These are phyloP conservation scores for Pseudogymnoascus destructans DNA, from an alignment of 2,329 filamentous ascomycete genomes.

Conservation along the genomic window DNA sequence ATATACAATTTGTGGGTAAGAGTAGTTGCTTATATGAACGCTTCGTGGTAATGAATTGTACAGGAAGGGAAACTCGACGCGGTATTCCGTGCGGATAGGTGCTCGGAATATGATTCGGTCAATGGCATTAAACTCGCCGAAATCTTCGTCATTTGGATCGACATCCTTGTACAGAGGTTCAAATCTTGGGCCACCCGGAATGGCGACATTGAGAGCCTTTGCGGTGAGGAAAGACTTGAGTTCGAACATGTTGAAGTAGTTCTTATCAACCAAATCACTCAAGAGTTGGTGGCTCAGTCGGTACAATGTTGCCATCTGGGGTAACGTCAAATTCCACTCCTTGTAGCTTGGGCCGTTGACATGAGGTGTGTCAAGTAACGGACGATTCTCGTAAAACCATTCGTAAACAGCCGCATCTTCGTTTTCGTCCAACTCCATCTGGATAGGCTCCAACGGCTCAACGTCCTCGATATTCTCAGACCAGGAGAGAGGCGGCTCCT, in stretches of 20 bases:
- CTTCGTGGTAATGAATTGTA: slow-evolving; percentile 95
- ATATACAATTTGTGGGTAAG: slow-evolving; percentile 85
- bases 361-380: slow-evolving; percentile 79
- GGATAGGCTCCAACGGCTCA: slow-evolving; percentile 90
- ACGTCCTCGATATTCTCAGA: slow-evolving; percentile 98
- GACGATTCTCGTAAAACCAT: slow-evolving; percentile 95
- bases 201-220: slow-evolving; percentile 91
- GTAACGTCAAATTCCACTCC: slow-evolving; percentile 80
- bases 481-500: slow-evolving; percentile 94
- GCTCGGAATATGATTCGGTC: slow-evolving; percentile 97
- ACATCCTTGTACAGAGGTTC: slow-evolving; percentile 98
- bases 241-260: slow-evolving; percentile 97
- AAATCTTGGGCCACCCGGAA: slow-evolving; percentile 93
- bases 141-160: slow-evolving; percentile 96
- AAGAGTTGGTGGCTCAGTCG: slow-evolving; percentile 81
- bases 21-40: slow-evolving; percentile 88
- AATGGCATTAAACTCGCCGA: slow-evolving; percentile 98
- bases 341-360: slow-evolving; percentile 97
- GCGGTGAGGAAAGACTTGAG: slow-evolving; percentile 88
- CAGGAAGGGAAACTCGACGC: slow-evolving; percentile 84
- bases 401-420: slow-evolving; percentile 87
- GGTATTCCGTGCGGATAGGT: slow-evolving; percentile 88
- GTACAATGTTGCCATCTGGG: slow-evolving; percentile 93
- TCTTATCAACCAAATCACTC: slow-evolving; percentile 86
- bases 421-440: slow-evolving; percentile 92